A percentile compares a stretch with the other conserved stretches of the same genome.
Conservation (phyloP, 352 stramenopile species). For the Globisporangium apiculatum region DNA sequence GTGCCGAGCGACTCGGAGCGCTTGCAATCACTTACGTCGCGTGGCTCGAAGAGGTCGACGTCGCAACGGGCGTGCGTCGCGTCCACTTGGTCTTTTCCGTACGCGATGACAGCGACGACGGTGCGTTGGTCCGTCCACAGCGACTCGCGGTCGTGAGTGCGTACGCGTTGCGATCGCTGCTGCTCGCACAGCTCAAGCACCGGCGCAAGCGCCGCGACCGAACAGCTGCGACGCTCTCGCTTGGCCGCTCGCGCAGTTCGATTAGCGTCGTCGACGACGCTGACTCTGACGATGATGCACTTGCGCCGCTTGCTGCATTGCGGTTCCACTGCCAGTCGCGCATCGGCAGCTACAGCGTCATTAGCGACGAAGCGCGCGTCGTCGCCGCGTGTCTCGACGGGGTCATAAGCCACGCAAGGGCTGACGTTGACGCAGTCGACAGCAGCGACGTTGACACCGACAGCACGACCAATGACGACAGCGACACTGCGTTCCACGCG, state of each 20-base stretch:
- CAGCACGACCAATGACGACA: neutral
- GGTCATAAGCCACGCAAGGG: constrained; percentile 13
- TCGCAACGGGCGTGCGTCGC: constrained; percentile 42
- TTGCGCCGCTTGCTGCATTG: constrained; percentile 23
- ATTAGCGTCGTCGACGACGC: constrained; percentile 1
- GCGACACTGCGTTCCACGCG: constrained; percentile 33
- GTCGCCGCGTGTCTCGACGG: constrained; percentile 30
- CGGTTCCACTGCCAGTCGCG: constrained; percentile 66
- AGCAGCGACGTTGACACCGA: neutral
- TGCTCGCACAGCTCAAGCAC: constrained; percentile 21
- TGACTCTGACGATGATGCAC: constrained; percentile 11
- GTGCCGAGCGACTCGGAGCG: constrained; percentile 31
- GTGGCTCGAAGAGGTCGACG: constrained; percentile 74
- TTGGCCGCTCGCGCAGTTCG: too few species aligned
- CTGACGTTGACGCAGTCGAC: neutral
- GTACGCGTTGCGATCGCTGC: constrained; percentile 42
- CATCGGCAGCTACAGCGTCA: constrained; percentile 71
- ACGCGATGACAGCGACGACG: constrained; percentile 18
- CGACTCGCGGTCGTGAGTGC: constrained; percentile 59
- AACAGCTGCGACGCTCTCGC: too few species aligned
- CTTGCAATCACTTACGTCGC: constrained; percentile 47
- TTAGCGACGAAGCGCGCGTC: constrained; percentile 40
- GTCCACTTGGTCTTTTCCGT: constrained; percentile 65
- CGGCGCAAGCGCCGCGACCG: neutral
- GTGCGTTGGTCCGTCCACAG: constrained; percentile 2